phyloP scores from a whole-genome alignment of 495 filamentous ascomycete genomes.

The Bombardia bombarda region DNA sequence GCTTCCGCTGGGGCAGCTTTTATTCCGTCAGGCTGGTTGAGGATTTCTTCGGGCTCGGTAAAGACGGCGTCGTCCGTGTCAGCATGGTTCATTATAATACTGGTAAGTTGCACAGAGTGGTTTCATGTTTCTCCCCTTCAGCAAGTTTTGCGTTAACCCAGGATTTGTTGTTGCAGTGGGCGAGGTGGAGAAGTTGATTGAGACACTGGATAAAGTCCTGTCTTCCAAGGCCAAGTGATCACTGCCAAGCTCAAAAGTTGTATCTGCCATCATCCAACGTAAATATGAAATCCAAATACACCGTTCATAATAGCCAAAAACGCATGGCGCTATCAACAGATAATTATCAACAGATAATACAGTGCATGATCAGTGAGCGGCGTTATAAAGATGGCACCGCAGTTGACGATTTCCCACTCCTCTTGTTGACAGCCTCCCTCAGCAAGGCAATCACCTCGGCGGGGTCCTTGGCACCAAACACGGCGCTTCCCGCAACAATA shows the following conservation, averaged over 20 bases:
- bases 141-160: too few relatives aligned
- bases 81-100: conserved; percentile 73
- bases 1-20: conserved; percentile 60
- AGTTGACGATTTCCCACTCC: conserved; percentile 29
- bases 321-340: too few relatives aligned
- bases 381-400: too few relatives aligned
- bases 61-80: conserved; percentile 60
- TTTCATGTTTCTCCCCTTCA: too few relatives aligned
- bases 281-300: too few relatives aligned
- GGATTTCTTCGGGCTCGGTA: conserved; percentile 49
- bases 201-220: conserved; percentile 16
- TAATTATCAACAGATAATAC: too few relatives aligned
- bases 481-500: conserved; percentile 94
- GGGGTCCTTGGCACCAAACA: conserved; percentile 88
- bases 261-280: too few relatives aligned
- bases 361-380: too few relatives aligned
- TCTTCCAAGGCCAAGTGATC: conserved; percentile 1
- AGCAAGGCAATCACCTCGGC: conserved; percentile 74
- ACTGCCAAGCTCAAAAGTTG: too few relatives aligned
- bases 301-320: too few relatives aligned
- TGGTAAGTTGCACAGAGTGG: conserved; percentile 46
- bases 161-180: conserved; percentile 36
- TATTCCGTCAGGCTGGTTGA: conserved; percentile 55
- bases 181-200: conserved; percentile 43
- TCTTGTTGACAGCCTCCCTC: conserved; percentile 67